These are phyloP conservation scores for Ophiobolus disseminans DNA, from an alignment of 2,329 filamentous ascomycete genomes.

Conservation along the genomic window DNA sequence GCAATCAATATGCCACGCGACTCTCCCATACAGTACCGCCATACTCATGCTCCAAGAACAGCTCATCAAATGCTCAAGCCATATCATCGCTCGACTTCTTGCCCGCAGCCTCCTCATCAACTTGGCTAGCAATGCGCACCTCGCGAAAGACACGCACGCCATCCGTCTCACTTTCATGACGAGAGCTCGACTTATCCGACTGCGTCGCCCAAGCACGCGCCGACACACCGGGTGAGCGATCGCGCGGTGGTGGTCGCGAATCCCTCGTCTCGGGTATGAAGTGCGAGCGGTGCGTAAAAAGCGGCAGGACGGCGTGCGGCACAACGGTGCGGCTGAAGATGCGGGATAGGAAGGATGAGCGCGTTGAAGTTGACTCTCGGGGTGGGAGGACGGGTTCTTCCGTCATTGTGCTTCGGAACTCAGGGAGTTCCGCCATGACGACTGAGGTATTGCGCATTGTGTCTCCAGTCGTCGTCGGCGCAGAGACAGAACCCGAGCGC, in stretches of 20 bases:
- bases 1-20: too few species aligned
- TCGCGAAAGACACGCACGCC: slow-evolving; percentile 39
- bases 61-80: slow-evolving; percentile 14
- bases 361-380: slow-evolving; percentile 1
- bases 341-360: slow-evolving; percentile 25
- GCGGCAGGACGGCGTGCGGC: slow-evolving; percentile 22
- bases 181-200: slow-evolving; percentile 7
- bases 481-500: slow-evolving; percentile 38
- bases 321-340: slow-evolving; percentile 20
- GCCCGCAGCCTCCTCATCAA: slow-evolving; percentile 8
- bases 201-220: slow-evolving; percentile 37
- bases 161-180: slow-evolving; percentile 3
- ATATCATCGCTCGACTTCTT: slow-evolving; percentile 12
- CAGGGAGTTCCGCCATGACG: too few species aligned
- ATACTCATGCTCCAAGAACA: too few species aligned
- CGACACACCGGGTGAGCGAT: slow-evolving; percentile 17
- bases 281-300: slow-evolving; percentile 20
- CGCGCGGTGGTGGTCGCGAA: background rate
- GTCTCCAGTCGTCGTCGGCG: slow-evolving; percentile 18
- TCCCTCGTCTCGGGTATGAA: slow-evolving; percentile 6
- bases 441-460: slow-evolving; percentile 20
- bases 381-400: too few species aligned
- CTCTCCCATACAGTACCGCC: background rate
- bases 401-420: too few species aligned
- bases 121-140: slow-evolving; percentile 25